Base-by-base conservation (phyloP, 1,139 yeast species). In the Geotrichum klebahnii region DNA sequence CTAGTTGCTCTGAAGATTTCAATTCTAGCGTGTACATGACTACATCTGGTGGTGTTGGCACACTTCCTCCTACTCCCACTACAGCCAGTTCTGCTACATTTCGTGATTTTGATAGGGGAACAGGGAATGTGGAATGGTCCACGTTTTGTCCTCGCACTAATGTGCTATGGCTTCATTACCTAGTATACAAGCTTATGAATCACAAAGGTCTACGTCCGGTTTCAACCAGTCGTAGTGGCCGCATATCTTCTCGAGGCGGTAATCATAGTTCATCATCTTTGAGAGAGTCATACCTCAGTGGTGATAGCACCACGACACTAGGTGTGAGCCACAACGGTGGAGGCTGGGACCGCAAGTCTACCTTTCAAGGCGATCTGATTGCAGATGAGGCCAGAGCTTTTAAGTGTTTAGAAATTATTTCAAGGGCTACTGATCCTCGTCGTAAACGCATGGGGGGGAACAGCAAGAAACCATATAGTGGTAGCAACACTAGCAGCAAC, bases 131-230 rank as follows among this genome's bases (percentile, higher is more conserved):
- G 23, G 73, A 74, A 54, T 76, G 81, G 77, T 64, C 75, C 1
- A 54, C 56, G 19, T 67, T 62, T 52, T 67, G 68, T 51, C 75
- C 78, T 1, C 61, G 60, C 23, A 74, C 79, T n/a, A 77, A 77
- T 55, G 66, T 76, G 5, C 56, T 74, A 38, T 77, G 81, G 81
- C 64, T 76, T 41, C 77, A 75, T 55, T 76, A 76, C 57, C 59
- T 77, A 14, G 68, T 67, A 16, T 73, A 73, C 52, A 68, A 71
- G 51, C 60, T 76, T 51, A 49, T 75, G n/a, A 63, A 70, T 47
- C 64, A 61, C 51, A 75, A 75, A 53, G 67, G 66, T 2, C 59
- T 70, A 23, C 54, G 55, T 33, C 55, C 55, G 19, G 57, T 60
- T 17, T 51, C 55, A 20, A 48, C 57, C 16, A 54, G 63, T 0